These are phyloP conservation scores for Boletus hoseneyae DNA, from an alignment of 1,284 basidiomycete species.

Conservation along the genomic window DNA sequence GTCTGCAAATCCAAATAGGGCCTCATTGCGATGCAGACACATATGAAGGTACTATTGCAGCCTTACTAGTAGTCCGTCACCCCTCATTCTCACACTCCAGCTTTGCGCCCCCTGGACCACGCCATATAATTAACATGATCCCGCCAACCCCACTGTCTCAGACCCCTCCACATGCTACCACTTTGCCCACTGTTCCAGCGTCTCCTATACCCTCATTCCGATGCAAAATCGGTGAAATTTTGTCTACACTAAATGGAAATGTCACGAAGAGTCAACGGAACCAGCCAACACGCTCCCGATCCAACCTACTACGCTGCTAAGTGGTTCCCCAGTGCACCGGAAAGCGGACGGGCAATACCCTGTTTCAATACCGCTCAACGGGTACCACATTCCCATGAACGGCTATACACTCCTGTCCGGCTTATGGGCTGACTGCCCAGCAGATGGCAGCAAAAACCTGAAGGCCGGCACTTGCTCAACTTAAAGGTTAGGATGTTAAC, in stretches of 20 bases:
- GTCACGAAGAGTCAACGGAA: slow-evolving; percentile 32
- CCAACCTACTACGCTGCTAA: slow-evolving; percentile 2
- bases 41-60: slow-evolving; percentile 51
- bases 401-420: slow-evolving; percentile 35
- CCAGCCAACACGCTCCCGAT: slow-evolving; percentile 26
- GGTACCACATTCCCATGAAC: slow-evolving; percentile 47
- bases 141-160: slow-evolving; percentile 18
- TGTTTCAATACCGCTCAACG: slow-evolving; percentile 37
- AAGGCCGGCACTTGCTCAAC: slow-evolving; percentile 49
- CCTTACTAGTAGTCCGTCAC: slow-evolving; percentile 46
- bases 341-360: slow-evolving; percentile 44
- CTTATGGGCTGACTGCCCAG: slow-evolving; percentile 43
- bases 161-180: slow-evolving; percentile 16
- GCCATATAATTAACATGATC: slow-evolving; percentile 28
- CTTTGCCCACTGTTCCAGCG: slow-evolving; percentile 4
- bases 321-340: slow-evolving; percentile 37
- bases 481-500: slow-evolving; percentile 39
- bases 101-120: slow-evolving; percentile 34
- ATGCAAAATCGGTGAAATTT: slow-evolving; percentile 23
- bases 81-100: slow-evolving; percentile 51
- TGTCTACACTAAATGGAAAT: slow-evolving; percentile 19
- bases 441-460: slow-evolving; percentile 55
- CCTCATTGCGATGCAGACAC: slow-evolving; percentile 51
- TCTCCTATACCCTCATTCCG: too few species aligned
- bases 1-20: slow-evolving; percentile 35